Evolutionary conservation across 176 grass and related monocot genomes (phyloP).

Genomic region (Miscanthus lutarioriparius): DNA sequence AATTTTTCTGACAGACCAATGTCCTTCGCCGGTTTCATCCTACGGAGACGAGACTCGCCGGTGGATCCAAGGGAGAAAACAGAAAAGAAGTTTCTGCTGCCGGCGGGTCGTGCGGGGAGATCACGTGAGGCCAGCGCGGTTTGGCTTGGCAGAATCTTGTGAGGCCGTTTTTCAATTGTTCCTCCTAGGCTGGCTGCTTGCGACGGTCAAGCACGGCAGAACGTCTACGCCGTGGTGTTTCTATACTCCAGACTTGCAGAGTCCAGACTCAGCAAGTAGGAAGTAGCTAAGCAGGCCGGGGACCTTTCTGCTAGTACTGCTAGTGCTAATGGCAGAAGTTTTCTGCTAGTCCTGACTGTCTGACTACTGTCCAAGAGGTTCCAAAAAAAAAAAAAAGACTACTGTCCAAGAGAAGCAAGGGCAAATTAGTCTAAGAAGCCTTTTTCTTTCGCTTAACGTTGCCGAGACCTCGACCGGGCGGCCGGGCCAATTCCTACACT

Average conservation of each 20-base stretch:
- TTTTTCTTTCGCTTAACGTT: not conserved
- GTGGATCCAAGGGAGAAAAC: constrained; percentile 9
- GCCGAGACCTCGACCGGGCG: not conserved
- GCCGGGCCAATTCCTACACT: not conserved
- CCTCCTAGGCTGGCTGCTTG: not conserved
- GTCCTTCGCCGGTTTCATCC: not conserved
- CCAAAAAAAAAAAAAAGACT: too few species aligned
- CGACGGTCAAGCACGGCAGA: constrained; percentile 27
- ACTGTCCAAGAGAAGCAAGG: too few species aligned
- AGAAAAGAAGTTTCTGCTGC: constrained; percentile 46
- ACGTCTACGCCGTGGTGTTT: not conserved
- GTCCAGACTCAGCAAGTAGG: not conserved
- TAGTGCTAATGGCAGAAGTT: not conserved
- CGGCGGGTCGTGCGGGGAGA: constrained; percentile 35
- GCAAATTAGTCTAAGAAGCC: too few species aligned
- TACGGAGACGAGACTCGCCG: not conserved
- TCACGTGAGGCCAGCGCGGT: constrained; percentile 31
- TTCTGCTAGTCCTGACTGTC: too few species aligned
- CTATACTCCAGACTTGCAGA: not conserved
- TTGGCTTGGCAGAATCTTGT: constrained; percentile 18
- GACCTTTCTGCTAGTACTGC: not conserved
- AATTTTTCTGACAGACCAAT: not conserved
- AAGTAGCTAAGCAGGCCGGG: not conserved
- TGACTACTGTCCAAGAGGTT: too few species aligned
- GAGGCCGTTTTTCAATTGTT: not conserved